Base-by-base conservation (phyloP, 139 green algal genomes). In the Picochlorum sp. region DNA sequence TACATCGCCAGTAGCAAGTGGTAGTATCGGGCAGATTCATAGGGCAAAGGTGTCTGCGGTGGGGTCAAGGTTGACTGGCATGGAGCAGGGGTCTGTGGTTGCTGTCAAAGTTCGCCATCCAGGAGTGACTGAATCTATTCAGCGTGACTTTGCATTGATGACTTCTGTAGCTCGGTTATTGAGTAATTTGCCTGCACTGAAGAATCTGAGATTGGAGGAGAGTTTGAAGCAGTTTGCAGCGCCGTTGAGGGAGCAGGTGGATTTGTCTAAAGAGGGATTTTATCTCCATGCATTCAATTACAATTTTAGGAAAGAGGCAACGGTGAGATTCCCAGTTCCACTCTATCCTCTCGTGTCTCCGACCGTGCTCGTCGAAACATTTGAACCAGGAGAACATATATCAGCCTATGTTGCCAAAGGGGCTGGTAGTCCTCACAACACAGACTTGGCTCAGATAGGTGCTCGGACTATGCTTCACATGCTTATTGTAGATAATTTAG, bases 401-500 rank as follows among this genome's bases (percentile, higher is more conserved):
- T 81, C 49, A 18, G 23, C 56, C 5, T 89, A 88, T 34, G 76
- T 80, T 15, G 62, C 71, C 10, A 47, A 58, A 4, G 76, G 76
- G 23, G 28, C 71, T 0, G 63, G 67, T 32, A 63, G 62, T 1
- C 84, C 77, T 2, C 77, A 84, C 77, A 86, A 87, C 70, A 68
- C 77, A 45, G 60, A 54, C 38, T 77, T 95, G 55, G 88, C 87
- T 4, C 63, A 81, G 61, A 74, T 95, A 18, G 88, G 88, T 20
- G 79, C 75, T n/a, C 71, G 76, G 52, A 84, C 78, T 41, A 96
- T 96, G 82, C 76, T 98, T 45, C 79, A 97, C 74, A 96, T 95
- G 86, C 84, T 96, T 80, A 69, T 96, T 34, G 68, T 94, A n/a
- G 87, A 98, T 83, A 98, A 97, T 81, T 85, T 97, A 34, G 86